phyloP scores from a whole-genome alignment of 1,284 basidiomycete species.

The Apiotrichum gamsii region DNA sequence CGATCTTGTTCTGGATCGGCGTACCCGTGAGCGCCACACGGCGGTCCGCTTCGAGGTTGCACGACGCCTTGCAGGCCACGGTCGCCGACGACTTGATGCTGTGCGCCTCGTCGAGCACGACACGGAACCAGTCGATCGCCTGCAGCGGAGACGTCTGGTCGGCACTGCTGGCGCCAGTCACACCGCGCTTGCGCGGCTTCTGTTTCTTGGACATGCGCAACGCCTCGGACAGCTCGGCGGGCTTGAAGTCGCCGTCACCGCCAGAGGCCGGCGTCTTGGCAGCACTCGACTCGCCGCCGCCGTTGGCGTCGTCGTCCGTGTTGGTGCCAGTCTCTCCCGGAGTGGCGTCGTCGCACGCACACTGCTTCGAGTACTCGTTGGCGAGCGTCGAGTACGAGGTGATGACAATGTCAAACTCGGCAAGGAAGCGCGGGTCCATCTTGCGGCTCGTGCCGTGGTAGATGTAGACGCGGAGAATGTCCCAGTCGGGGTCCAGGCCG shows the following conservation, averaged over 20 bases:
- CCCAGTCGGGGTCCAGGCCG: slow-evolving; percentile 27
- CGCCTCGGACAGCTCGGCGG: slow-evolving; percentile 45
- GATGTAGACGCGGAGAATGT: slow-evolving; percentile 71
- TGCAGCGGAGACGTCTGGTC: slow-evolving; percentile 84
- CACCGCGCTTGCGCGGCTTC: slow-evolving; percentile 41
- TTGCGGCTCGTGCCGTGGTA: slow-evolving; percentile 92
- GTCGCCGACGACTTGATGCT: slow-evolving; percentile 95
- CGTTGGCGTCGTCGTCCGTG: slow-evolving; percentile 32
- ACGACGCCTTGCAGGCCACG: slow-evolving; percentile 87
- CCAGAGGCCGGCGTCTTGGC: slow-evolving; percentile 30
- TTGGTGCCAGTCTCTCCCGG: slow-evolving; percentile 36
- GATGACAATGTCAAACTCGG: slow-evolving; percentile 93
- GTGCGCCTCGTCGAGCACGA: slow-evolving; percentile 97
- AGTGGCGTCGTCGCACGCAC: slow-evolving; percentile 48
- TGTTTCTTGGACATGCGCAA: slow-evolving; percentile 51
- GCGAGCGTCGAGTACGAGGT: slow-evolving; percentile 96
- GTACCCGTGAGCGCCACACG: slow-evolving; percentile 93
- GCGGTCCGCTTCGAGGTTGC: slow-evolving; percentile 88
- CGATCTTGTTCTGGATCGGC: slow-evolving; percentile 96
- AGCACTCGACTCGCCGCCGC: not conserved
- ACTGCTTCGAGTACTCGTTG: slow-evolving; percentile 89
- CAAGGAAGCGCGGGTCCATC: slow-evolving; percentile 73
- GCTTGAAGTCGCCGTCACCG: slow-evolving; percentile 65
- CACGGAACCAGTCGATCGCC: slow-evolving; percentile 93
- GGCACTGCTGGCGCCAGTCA: slow-evolving; percentile 41